These are phyloP conservation scores for Pichia sp. DNA, from an alignment of 1,139 yeast species.

Conservation along the genomic window DNA sequence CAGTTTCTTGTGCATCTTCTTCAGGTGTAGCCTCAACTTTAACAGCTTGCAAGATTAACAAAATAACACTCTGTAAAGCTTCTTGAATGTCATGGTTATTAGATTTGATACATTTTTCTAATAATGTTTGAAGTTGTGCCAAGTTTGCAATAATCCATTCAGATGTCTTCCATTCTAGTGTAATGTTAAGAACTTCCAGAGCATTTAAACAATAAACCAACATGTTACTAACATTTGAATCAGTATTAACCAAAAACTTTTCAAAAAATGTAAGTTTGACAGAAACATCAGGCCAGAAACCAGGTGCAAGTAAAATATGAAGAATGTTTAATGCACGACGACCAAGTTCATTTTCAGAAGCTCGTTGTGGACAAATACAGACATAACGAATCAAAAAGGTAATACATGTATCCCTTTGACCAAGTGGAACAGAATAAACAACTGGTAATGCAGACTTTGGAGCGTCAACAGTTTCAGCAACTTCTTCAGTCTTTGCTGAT, in stretches of 20 bases:
- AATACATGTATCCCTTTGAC: slow-evolving; percentile 88
- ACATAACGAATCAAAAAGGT: slow-evolving; percentile 86
- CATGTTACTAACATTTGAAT: slow-evolving; percentile 58
- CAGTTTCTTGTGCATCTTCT: slow-evolving; percentile 56
- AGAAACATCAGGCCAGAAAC: slow-evolving; percentile 83
- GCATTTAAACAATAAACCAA: slow-evolving; percentile 87
- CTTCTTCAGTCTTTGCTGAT: not conserved
- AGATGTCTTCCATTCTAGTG: slow-evolving; percentile 71
- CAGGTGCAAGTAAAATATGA: slow-evolving; percentile 67
- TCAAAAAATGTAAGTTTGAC: slow-evolving; percentile 87
- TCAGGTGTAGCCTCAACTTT: slow-evolving; percentile 47
- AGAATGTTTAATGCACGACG: slow-evolving; percentile 76
- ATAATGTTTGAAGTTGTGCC: slow-evolving; percentile 62
- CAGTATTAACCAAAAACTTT: slow-evolving; percentile 76
- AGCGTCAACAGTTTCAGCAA: slow-evolving; percentile 22
- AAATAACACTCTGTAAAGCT: slow-evolving; percentile 71
- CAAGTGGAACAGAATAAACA: slow-evolving; percentile 64
- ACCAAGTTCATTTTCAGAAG: slow-evolving; percentile 81
- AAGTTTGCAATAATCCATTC: slow-evolving; percentile 78
- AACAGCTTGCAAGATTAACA: slow-evolving; percentile 63
- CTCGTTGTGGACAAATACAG: slow-evolving; percentile 83
- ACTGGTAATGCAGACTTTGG: not conserved
- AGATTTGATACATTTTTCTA: slow-evolving; percentile 80
- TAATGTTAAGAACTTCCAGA: slow-evolving; percentile 84
- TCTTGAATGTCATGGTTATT: slow-evolving; percentile 86